Percentiles rank a stretch among this genome's conserved stretches.
Conservation (phyloP, 805 yeast species). For the Candida adriatica region DNA sequence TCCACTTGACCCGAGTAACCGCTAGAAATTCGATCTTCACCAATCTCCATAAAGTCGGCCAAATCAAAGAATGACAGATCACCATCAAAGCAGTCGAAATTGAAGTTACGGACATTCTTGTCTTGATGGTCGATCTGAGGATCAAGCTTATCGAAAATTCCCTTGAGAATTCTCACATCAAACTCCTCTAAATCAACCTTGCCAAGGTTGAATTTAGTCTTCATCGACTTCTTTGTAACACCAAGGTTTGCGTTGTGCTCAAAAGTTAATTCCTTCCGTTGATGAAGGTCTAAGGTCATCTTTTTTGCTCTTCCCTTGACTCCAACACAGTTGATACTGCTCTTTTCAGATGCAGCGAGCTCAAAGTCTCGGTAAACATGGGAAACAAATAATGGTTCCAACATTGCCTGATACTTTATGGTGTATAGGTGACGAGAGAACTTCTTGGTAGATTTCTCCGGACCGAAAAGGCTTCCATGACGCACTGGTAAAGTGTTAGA, state of each 20-base stretch:
- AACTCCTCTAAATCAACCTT: constrained; percentile 47
- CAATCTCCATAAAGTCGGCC: constrained; percentile 55
- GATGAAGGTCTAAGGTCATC: constrained; percentile 63
- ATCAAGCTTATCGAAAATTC: constrained; percentile 31
- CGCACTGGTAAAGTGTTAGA: constrained; percentile 78
- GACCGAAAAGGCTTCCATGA: constrained; percentile 64
- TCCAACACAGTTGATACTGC: constrained; percentile 50
- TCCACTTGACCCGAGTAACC: constrained; percentile 35
- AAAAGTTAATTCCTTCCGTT: constrained; percentile 41
- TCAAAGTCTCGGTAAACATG: constrained; percentile 58
- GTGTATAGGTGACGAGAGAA: constrained; percentile 71
- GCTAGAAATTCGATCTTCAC: constrained; percentile 29
- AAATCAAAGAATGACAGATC: constrained; percentile 58
- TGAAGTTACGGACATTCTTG: constrained; percentile 7
- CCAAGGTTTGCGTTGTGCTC: constrained; percentile 41
- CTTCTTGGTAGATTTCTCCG: constrained; percentile 47
- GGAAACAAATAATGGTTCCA: constrained; percentile 67
- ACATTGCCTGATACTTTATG: constrained; percentile 68
- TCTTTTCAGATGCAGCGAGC: constrained; percentile 31
- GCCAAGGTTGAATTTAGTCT: constrained; percentile 61
- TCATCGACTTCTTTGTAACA: constrained; percentile 39
- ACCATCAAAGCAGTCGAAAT: constrained; percentile 40
- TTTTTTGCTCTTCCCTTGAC: constrained; percentile 52
- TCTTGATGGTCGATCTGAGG: constrained; percentile 7
- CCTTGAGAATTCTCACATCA: constrained; percentile 54